Evolutionary conservation across 2,329 filamentous ascomycete species (phyloP).

Genomic region (Neonectria magnoliae): DNA sequence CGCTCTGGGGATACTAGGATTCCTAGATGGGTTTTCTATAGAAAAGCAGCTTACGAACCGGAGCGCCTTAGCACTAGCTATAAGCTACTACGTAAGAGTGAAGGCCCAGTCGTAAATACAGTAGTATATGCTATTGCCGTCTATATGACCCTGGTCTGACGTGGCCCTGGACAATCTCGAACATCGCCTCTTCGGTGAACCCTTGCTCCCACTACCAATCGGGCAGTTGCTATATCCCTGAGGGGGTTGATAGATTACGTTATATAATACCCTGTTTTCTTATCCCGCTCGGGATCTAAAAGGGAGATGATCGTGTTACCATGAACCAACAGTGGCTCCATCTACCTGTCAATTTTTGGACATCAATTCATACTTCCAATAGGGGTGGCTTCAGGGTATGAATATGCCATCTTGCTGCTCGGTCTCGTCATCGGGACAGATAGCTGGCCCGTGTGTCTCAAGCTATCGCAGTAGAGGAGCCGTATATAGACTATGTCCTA

Average conservation of each 20-base stretch:
- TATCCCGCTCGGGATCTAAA: conserved; percentile 15
- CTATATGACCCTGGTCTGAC: background rate
- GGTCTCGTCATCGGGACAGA: conserved; percentile 7
- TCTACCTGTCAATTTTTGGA: background rate
- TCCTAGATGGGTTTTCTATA: background rate
- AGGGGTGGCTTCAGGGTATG: background rate
- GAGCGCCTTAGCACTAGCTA: background rate
- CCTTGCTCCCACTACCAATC: background rate
- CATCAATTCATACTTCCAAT: background rate
- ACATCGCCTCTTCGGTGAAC: background rate
- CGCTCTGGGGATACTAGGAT: background rate
- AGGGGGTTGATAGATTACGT: conserved; percentile 12
- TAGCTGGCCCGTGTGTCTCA: background rate
- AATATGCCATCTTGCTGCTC: background rate
- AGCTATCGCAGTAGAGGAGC: background rate
- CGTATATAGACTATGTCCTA: conserved; percentile 3
- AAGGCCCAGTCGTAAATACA: background rate
- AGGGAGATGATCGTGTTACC: conserved; percentile 8
- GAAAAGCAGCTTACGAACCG: background rate
- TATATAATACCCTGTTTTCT: conserved; percentile 13
- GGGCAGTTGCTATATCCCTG: conserved; percentile 3
- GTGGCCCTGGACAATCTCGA: background rate
- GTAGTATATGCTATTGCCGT: background rate
- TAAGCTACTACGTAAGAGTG: background rate
- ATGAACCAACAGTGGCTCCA: conserved; percentile 11